Percentiles rank a stretch among this genome's conserved stretches.
Conservation (phyloP, 1,139 yeast species). For the Sugiyamaella paludigena region DNA sequence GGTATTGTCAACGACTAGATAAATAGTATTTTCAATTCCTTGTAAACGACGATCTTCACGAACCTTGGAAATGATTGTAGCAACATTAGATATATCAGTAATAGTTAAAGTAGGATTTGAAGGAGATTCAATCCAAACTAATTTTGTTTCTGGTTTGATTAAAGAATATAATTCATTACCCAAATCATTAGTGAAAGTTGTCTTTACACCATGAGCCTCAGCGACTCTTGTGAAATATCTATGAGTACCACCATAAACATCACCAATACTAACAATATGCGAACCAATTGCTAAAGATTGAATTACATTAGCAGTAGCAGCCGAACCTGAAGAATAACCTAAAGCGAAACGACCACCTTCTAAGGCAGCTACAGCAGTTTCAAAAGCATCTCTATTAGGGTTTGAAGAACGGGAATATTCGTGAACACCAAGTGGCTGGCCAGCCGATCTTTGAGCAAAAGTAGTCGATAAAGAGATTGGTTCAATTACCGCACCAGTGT, state of each 20-base stretch:
- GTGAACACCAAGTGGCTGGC: conserved; percentile 72
- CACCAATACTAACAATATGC: conserved; percentile 79
- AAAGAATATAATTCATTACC: conserved; percentile 55
- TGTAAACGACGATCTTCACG: conserved; percentile 39
- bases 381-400: conserved; percentile 85
- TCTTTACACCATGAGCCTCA: conserved; percentile 69
- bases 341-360: conserved; percentile 76
- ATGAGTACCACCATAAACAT: conserved; percentile 92
- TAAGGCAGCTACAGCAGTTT: conserved; percentile 73
- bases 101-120: conserved; percentile 81
- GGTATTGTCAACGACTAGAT: conserved; percentile 86
- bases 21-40: conserved; percentile 45
- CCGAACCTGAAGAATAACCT: conserved; percentile 84
- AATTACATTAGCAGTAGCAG: conserved; percentile 75
- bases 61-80: conserved; percentile 49
- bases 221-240: conserved; percentile 89
- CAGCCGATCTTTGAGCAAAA: conserved; percentile 76
- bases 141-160: conserved; percentile 58
- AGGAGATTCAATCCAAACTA: conserved; percentile 90
- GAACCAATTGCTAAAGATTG: conserved; percentile 72
- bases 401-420: conserved; percentile 87
- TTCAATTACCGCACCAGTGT: conserved; percentile 85
- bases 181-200: conserved; percentile 66
- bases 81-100: conserved; percentile 66
- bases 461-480: conserved; percentile 85